phyloP scores from a whole-genome alignment of 148 eudicot genomes.

The Chenopodium album region DNA sequence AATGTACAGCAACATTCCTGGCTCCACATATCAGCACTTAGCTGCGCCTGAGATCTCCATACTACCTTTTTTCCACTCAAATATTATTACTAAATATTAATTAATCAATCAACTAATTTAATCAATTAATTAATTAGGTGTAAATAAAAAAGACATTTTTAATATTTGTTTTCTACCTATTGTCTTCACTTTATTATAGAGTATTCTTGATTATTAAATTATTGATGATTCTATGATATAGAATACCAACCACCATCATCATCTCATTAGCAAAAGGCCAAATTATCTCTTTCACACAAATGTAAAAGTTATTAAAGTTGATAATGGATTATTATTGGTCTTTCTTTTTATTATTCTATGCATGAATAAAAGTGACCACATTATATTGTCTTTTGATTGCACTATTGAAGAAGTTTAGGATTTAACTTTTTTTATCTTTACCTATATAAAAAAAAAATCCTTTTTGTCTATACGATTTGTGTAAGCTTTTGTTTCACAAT shows the following conservation, averaged over 20 bases:
- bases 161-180: neutral
- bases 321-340: neutral
- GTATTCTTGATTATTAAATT: no score
- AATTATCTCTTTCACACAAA: neutral
- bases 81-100: no score
- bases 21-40: conserved; percentile 15
- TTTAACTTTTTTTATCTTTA: neutral
- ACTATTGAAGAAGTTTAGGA: neutral
- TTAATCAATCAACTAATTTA: no score
- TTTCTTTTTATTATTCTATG: neutral
- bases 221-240: neutral
- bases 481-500: no score
- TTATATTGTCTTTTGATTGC: neutral
- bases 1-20: neutral
- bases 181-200: no score
- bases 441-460: no score
- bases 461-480: no score
- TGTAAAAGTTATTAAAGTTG: neutral
- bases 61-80: neutral
- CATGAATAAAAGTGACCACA: neutral
- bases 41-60: neutral
- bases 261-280: conserved; percentile 4
- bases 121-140: neutral
- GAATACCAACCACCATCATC: conserved; percentile 15
- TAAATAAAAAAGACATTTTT: neutral